These are phyloP conservation scores for Penicillium roqueforti DNA, from an alignment of 495 filamentous ascomycete species.

Conservation along the genomic window DNA sequence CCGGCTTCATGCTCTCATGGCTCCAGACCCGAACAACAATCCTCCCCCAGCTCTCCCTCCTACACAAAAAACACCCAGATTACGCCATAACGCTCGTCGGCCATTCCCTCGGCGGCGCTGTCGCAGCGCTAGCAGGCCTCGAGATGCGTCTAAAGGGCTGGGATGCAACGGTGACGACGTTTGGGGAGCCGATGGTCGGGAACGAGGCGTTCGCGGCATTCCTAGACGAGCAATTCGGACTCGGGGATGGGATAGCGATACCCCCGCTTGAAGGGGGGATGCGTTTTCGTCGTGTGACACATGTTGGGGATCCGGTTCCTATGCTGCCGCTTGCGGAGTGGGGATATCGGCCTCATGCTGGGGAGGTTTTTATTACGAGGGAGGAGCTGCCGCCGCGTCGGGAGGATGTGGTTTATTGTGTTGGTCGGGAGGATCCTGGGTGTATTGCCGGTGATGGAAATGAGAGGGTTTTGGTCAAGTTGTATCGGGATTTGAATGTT, in stretches of 20 bases:
- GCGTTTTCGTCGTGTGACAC: conserved; percentile 76
- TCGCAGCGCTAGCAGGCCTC: conserved; percentile 79
- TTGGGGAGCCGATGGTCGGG: conserved; percentile 84
- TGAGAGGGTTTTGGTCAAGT: conserved; percentile 1
- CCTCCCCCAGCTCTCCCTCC: conserved; percentile 52
- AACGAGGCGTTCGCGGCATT: conserved; percentile 68
- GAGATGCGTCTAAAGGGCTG: conserved; percentile 67
- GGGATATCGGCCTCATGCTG: conserved; percentile 80
- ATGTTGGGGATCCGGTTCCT: conserved; percentile 82
- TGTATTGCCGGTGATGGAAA: conserved; percentile 60
- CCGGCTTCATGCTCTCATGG: conserved; percentile 86
- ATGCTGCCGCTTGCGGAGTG: conserved; percentile 79
- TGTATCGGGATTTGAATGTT: conserved; percentile 12
- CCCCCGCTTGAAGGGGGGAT: conserved; percentile 13
- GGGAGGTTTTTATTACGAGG: conserved; percentile 82
- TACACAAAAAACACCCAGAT: conserved; percentile 56
- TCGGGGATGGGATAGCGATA: conserved; percentile 25
- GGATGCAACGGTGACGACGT: conserved; percentile 77
- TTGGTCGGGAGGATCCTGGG: conserved; percentile 61
- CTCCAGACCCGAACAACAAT: conserved; percentile 60
- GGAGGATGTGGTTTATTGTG: conserved; percentile 66
- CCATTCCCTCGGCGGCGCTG: conserved; percentile 89
- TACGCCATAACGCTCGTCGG: conserved; percentile 77
- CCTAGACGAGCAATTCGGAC: conserved; percentile 61
- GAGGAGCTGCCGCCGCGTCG: conserved; percentile 58